Percentiles rank a stretch among this genome's conserved stretches.
Conservation (phyloP, 176 grass and related monocot species). For the Paspalum vaginatum region DNA sequence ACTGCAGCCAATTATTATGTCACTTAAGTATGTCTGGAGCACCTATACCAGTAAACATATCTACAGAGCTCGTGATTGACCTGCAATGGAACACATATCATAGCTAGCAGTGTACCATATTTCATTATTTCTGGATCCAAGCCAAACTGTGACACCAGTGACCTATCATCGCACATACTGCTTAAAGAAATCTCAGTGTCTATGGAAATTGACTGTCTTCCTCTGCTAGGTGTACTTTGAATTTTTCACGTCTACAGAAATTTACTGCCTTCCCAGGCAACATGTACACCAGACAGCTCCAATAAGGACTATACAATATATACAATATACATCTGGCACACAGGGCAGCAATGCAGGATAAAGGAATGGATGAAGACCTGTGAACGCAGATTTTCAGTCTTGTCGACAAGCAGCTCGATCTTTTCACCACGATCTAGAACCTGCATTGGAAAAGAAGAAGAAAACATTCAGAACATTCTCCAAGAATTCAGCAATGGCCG, state of each 20-base stretch:
- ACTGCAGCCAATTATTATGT: not conserved
- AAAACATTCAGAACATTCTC: not conserved
- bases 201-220: not conserved
- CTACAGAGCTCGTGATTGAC: no score
- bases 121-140: not conserved
- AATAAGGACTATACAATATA: not conserved
- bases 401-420: constrained; percentile 90
- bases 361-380: constrained; percentile 49
- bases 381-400: constrained; percentile 78
- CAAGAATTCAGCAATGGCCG: not conserved
- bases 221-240: not conserved
- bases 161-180: not conserved
- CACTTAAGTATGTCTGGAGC: not conserved
- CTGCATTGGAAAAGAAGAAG: constrained; percentile 35
- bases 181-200: not conserved
- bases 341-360: not conserved
- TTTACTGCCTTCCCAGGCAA: not conserved
- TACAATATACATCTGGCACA: not conserved
- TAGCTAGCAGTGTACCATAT: not conserved
- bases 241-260: not conserved
- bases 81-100: not conserved
- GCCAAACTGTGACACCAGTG: not conserved
- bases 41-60: not conserved
- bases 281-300: not conserved
- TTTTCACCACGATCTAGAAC: constrained; percentile 94